Evolutionary conservation across 2,329 filamentous ascomycete genomes (phyloP).

Genomic region (Pyricularia pennisetigena): DNA sequence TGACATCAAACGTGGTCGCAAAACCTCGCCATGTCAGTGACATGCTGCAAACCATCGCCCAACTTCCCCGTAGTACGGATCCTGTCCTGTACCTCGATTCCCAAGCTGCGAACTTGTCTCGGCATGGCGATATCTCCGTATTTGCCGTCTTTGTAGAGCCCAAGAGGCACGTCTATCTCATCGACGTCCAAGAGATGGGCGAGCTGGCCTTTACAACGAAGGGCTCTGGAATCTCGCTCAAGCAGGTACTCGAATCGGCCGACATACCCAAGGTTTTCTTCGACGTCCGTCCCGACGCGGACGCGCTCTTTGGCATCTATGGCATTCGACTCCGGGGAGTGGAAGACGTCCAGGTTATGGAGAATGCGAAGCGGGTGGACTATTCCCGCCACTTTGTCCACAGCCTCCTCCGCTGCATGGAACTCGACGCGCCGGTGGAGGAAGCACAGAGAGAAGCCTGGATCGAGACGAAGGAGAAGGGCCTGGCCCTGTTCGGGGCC

Average conservation of each 20-base stretch:
- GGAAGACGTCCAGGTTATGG: conserved; percentile 19
- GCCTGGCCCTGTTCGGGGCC: neutral
- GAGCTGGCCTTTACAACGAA: conserved; percentile 9
- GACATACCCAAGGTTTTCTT: conserved; percentile 13
- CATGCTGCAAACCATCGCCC: neutral
- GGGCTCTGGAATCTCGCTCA: conserved; percentile 9
- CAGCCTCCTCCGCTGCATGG: neutral
- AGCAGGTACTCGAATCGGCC: conserved; percentile 12
- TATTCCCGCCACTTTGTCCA: neutral
- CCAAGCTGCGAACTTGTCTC: conserved; percentile 11
- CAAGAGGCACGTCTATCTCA: conserved; percentile 4
- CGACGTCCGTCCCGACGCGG: conserved; percentile 18
- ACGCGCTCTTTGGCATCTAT: conserved; percentile 15
- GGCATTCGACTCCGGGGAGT: conserved; percentile 14
- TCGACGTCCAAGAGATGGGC: conserved; percentile 14
- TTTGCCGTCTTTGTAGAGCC: conserved; percentile 11
- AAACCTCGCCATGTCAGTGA: neutral
- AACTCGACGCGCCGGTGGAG: neutral
- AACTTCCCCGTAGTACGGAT: neutral
- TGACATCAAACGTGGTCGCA: neutral
- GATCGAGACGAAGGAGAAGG: neutral
- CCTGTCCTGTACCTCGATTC: conserved; percentile 13
- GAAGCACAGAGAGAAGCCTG: neutral
- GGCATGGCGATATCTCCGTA: conserved; percentile 12
- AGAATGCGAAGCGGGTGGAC: conserved; percentile 10